A percentile compares a stretch with the other conserved stretches of the same genome.
These are phyloP conservation scores for Arthrobotrys musiformis DNA, from an alignment of 2,329 filamentous ascomycete species.

Conservation along the genomic window DNA sequence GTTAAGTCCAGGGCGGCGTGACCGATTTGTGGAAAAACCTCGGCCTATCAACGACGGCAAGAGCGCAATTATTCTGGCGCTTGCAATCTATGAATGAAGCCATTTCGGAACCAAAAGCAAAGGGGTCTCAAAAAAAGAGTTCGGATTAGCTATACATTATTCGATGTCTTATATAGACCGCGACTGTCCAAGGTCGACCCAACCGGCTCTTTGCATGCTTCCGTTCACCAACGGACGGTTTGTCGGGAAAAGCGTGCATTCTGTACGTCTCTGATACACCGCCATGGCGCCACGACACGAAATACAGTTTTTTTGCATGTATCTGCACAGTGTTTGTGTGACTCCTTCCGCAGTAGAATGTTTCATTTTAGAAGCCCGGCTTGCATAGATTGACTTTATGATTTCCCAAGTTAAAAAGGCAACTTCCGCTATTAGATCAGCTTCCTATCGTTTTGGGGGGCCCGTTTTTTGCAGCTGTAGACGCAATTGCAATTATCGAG, in stretches of 20 bases:
- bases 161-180: conserved; percentile 2
- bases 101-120: background rate
- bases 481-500: background rate
- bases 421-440: conserved; percentile 1
- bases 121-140: background rate
- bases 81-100: background rate
- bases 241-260: background rate
- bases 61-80: background rate
- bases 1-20: background rate
- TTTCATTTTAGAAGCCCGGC: background rate
- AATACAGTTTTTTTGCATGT: background rate
- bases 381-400: background rate
- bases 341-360: background rate
- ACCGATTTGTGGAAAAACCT: background rate
- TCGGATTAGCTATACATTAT: background rate
- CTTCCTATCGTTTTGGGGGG: background rate
- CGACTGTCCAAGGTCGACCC: background rate
- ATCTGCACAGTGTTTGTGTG: no score
- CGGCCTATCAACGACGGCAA: background rate
- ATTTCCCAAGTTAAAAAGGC: background rate
- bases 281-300: conserved; percentile 9
- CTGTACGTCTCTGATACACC: background rate
- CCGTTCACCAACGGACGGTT: conserved; percentile 4
- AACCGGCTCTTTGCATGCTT: background rate
- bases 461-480: background rate